Evolutionary conservation across 495 filamentous ascomycete species (phyloP).

Genomic region (Penicillium goetzii): DNA sequence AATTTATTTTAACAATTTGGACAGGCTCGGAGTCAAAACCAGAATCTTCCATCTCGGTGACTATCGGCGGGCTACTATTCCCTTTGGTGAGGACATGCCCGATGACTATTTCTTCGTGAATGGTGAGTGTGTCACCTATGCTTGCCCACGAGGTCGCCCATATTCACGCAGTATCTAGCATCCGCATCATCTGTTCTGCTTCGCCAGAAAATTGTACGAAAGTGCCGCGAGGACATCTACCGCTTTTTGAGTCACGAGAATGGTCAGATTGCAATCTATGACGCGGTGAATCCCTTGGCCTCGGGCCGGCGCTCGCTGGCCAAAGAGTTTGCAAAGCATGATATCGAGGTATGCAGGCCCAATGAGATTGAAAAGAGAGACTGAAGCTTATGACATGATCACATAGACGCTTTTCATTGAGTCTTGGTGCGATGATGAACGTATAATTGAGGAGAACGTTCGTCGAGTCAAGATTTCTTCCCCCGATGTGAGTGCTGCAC

Average conservation of each 20-base stretch:
- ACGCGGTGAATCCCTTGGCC: conserved; percentile 93
- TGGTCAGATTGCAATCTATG: conserved; percentile 97
- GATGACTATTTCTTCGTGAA: conserved; percentile 98
- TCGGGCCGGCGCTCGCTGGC: conserved; percentile 83
- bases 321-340: conserved; percentile 94
- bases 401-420: conserved; percentile 90
- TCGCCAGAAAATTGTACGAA: conserved; percentile 95
- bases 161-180: conserved; percentile 47
- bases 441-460: conserved; percentile 96
- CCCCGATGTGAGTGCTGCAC: conserved; percentile 70
- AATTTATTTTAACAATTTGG: conserved; percentile 29
- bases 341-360: conserved; percentile 70
- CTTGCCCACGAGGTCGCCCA: not conserved
- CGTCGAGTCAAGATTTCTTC: conserved; percentile 96
- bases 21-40: conserved; percentile 95
- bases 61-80: conserved; percentile 90
- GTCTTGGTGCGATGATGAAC: conserved; percentile 88
- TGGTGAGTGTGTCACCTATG: conserved; percentile 45
- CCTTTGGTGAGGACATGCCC: conserved; percentile 82
- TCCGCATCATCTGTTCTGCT: conserved; percentile 84
- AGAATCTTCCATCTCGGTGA: conserved; percentile 97
- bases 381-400: not conserved
- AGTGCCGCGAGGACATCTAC: conserved; percentile 96
- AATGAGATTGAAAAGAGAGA: not conserved
- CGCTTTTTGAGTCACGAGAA: conserved; percentile 95